A percentile compares a stretch with the other conserved stretches of the same genome.
phyloP scores from a whole-genome alignment of 805 yeast genomes.

The Tetrapisispora nanseiensis region DNA sequence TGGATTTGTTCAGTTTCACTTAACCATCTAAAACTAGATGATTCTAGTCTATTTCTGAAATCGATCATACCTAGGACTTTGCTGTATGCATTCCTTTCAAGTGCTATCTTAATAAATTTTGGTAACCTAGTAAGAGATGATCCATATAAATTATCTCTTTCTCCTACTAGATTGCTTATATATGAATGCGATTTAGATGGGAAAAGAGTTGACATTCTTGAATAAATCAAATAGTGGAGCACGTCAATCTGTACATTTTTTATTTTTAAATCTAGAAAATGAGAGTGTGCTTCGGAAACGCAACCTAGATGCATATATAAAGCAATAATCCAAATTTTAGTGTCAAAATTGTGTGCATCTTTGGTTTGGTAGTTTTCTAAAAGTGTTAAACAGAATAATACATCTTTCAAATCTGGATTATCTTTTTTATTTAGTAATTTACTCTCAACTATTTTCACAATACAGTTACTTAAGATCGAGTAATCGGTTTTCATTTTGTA shows the following conservation, averaged over 20 bases:
- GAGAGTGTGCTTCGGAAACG: constrained; percentile 37
- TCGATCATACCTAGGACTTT: constrained; percentile 60
- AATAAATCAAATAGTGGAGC: constrained; percentile 42
- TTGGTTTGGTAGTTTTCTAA: constrained; percentile 45
- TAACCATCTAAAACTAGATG: constrained; percentile 40
- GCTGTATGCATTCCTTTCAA: constrained; percentile 50
- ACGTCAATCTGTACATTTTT: constrained; percentile 74
- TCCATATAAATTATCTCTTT: constrained; percentile 41
- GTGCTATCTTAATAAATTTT: constrained; percentile 41
- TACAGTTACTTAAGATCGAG: constrained; percentile 56
- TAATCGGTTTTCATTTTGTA: constrained; percentile 54
- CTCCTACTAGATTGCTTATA: constrained; percentile 24
- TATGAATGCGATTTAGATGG: constrained; percentile 35
- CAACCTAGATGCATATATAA: constrained; percentile 53
- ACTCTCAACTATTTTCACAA: constrained; percentile 44
- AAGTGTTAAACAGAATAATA: constrained; percentile 38
- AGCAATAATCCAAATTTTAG: constrained; percentile 60
- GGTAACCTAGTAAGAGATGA: constrained; percentile 42
- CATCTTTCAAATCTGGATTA: constrained; percentile 15
- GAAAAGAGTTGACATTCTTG: constrained; percentile 37
- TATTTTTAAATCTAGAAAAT: constrained; percentile 48
- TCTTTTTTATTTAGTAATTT: constrained; percentile 15
- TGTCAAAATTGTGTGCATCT: constrained; percentile 66
- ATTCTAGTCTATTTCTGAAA: constrained; percentile 41
- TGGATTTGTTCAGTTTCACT: constrained; percentile 15